phyloP scores from a whole-genome alignment of 2,329 filamentous ascomycete genomes.

The Blastomyces silverae region DNA sequence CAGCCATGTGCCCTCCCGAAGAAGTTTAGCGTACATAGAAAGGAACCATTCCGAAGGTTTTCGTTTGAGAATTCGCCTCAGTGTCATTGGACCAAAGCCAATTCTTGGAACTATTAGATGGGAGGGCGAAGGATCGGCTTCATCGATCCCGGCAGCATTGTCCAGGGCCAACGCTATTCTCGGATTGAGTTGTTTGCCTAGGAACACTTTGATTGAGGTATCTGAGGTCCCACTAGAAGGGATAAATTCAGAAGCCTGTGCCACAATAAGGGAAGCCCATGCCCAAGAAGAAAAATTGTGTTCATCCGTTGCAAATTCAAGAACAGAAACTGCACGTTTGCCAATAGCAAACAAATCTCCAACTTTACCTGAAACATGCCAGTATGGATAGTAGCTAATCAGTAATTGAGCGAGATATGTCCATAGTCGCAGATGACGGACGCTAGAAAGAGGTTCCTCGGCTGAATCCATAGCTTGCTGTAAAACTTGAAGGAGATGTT shows the following conservation, averaged over 20 bases:
- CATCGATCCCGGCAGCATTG: background rate
- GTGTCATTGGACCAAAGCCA: background rate
- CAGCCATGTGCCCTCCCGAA: background rate
- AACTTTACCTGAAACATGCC: conserved; percentile 1
- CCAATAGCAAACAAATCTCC: background rate
- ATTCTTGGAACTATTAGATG: conserved; percentile 5
- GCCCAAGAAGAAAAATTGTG: background rate
- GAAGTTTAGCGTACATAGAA: background rate
- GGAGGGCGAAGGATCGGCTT: background rate
- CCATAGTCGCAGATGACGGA: background rate
- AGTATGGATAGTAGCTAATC: background rate
- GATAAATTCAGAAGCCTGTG: background rate
- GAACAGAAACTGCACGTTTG: conserved; percentile 3
- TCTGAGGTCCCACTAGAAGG: background rate
- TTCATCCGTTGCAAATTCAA: background rate
- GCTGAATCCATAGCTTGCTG: background rate
- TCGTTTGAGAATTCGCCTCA: background rate
- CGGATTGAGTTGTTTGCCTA: conserved; percentile 1
- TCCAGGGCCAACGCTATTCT: background rate
- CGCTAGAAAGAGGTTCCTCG: background rate
- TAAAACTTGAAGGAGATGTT: conserved; percentile 6
- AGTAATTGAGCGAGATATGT: background rate
- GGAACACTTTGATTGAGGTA: background rate
- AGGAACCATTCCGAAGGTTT: background rate
- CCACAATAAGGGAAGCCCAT: background rate